These are phyloP conservation scores for Cercophora scortea DNA, from an alignment of 495 filamentous ascomycete species.

Conservation along the genomic window DNA sequence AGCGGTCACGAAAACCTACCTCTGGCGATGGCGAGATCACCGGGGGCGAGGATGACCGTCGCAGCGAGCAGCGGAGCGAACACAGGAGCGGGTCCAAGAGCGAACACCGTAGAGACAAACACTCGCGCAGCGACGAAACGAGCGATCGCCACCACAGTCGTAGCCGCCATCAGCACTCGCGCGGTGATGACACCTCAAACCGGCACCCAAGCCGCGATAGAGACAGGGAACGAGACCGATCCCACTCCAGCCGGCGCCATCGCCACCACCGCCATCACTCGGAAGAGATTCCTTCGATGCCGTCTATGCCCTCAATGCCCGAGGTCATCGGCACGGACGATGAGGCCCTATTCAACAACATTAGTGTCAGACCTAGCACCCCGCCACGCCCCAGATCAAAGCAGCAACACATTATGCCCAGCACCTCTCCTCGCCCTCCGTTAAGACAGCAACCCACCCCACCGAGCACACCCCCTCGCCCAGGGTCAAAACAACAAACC, in stretches of 20 bases:
- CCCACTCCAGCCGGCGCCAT: slow-evolving; percentile 14
- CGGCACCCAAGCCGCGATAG: slow-evolving; percentile 6
- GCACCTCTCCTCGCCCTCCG: not conserved
- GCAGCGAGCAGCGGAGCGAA: slow-evolving; percentile 3
- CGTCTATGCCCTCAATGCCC: slow-evolving; percentile 16
- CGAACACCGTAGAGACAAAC: slow-evolving; percentile 11
- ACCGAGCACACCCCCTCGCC: not conserved
- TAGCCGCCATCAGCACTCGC: slow-evolving; percentile 23
- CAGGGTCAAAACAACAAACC: not conserved
- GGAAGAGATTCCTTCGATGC: slow-evolving; percentile 17
- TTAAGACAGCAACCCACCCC: not conserved
- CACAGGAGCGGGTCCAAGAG: slow-evolving; percentile 1
- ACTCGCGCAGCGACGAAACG: slow-evolving; percentile 3
- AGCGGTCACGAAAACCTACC: slow-evolving; percentile 15
- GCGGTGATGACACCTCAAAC: slow-evolving; percentile 21
- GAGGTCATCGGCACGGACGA: slow-evolving; percentile 34
- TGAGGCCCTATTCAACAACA: slow-evolving; percentile 21
- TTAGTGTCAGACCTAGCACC: too few species aligned
- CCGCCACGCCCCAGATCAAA: slow-evolving; percentile 24
- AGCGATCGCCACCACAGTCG: slow-evolving; percentile 18
- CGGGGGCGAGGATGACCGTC: slow-evolving; percentile 5
- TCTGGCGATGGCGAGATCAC: not conserved
- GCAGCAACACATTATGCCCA: not conserved
- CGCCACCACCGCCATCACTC: slow-evolving; percentile 23
- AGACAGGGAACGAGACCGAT: not conserved